Evolutionary conservation across 805 yeast species (phyloP), one percentile per base, ranked within the genome.

Genomic region (Candida chilensis): DNA sequence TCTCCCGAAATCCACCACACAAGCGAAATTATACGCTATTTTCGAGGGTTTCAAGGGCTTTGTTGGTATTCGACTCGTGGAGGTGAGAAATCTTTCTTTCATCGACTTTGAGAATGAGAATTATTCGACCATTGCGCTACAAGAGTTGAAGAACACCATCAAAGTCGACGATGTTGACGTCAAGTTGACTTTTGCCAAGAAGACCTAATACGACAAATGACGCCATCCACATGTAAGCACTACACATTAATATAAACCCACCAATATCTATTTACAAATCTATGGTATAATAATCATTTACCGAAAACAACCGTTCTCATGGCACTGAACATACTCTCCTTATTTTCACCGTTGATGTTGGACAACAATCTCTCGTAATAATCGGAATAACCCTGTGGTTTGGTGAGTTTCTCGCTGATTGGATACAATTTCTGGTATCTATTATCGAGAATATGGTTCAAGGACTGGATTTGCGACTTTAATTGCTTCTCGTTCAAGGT

Each of bases 341-440:
- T 78, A 45, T 70, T 67, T 44, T 78, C 77, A 16, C 90, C 88
- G 35, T 67, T 63, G 25, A 87, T 68, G 49, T 85, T 94, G 17
- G 67, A 64, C 54, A 79, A 40, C 31, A 87, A 63, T 45, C 92
- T 67, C 24, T 65, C 70, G 46, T 87, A 87, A 48, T 87, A 87
- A 28, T 66, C 52, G 3, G 94, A 86, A 52, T 85, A 83, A 2
- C 95, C 95, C 44, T 78, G 77, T n/a, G 96, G 96, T 40, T 54
- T 64, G 44, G 73, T 54, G 39, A 87, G 54, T 47, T 80, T 80
- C 27, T 74, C 80, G 33, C 77, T 77, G 20, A 76, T 67, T 37
- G 68, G 61, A 48, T 82, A 83, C 45, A 74, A 74, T 35, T 70
- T 68, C 42, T 62, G 66, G 60, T 77, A 77, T 44, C 77, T 76